Evolutionary conservation across 169 alveolate genomes (phyloP).

Genomic region (Plasmodium falciparum): DNA sequence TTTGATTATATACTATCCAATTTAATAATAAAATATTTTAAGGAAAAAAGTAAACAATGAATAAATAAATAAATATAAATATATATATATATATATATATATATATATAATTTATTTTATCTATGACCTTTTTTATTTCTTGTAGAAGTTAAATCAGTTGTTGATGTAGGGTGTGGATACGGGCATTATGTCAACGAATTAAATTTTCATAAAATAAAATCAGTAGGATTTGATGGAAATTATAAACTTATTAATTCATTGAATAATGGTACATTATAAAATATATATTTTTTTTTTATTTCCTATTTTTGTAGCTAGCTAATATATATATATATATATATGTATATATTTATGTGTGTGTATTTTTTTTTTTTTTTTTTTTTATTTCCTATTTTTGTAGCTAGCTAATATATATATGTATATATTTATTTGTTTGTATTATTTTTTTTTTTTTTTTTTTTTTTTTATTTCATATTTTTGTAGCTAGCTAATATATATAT

Average conservation of each 20-base stretch:
- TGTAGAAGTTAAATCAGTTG: conserved; percentile 39
- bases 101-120: no score
- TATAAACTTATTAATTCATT: conserved; percentile 34
- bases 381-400: neutral
- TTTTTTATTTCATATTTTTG: no score
- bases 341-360: no score
- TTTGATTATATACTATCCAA: conserved; percentile 67
- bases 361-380: conserved; percentile 24
- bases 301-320: neutral
- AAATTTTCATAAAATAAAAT: conserved; percentile 62
- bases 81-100: neutral
- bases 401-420: neutral
- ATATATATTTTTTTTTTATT: neutral
- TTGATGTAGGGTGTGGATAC: conserved; percentile 66
- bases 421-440: neutral
- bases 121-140: neutral
- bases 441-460: neutral
- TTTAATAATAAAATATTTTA: conserved; percentile 57
- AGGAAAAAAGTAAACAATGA: conserved; percentile 45
- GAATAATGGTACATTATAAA: conserved; percentile 25
- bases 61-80: neutral
- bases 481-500: no score
- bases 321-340: neutral
- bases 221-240: conserved; percentile 68
- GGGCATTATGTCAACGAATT: conserved; percentile 69